Percentiles rank a stretch among this genome's conserved stretches.
Evolutionary conservation across 208 protist genomes (phyloP).

Genomic region (Leishmania guyanensis): DNA sequence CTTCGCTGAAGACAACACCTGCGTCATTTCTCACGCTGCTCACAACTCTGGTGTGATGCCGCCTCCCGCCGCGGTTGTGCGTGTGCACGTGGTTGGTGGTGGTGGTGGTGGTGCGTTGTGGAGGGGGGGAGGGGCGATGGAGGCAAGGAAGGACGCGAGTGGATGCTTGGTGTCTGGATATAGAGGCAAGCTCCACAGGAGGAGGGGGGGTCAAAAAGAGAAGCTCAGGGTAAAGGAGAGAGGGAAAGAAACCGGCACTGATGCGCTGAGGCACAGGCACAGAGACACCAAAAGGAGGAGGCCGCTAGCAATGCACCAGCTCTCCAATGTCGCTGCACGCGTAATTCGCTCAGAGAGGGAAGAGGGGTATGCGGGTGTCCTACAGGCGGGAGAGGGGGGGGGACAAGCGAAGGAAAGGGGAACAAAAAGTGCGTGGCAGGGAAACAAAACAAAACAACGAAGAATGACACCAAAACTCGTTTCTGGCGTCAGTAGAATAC

Average conservation of each 20-base stretch:
- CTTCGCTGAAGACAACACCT: conserved; percentile 75
- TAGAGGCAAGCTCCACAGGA: background rate
- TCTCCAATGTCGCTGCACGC: background rate
- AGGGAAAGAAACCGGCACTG: background rate
- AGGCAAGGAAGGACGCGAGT: background rate
- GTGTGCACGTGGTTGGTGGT: background rate
- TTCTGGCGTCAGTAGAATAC: background rate
- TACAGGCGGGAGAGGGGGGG: background rate
- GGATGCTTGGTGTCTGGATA: background rate
- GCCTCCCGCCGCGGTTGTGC: background rate
- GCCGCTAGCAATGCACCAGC: background rate
- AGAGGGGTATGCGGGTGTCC: background rate
- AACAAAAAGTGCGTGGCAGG: background rate
- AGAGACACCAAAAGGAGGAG: background rate
- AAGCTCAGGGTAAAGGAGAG: background rate
- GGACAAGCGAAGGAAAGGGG: background rate
- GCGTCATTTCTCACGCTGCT: no score
- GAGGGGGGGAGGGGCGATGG: background rate
- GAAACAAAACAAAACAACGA: background rate
- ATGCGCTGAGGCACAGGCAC: background rate
- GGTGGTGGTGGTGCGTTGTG: background rate
- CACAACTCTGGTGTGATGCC: background rate
- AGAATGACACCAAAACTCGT: background rate
- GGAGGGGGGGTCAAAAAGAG: background rate
- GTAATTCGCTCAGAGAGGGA: background rate